Conservation (phyloP, 768 basidiomycete species). For the Boletus subcaerulescens region DNA sequence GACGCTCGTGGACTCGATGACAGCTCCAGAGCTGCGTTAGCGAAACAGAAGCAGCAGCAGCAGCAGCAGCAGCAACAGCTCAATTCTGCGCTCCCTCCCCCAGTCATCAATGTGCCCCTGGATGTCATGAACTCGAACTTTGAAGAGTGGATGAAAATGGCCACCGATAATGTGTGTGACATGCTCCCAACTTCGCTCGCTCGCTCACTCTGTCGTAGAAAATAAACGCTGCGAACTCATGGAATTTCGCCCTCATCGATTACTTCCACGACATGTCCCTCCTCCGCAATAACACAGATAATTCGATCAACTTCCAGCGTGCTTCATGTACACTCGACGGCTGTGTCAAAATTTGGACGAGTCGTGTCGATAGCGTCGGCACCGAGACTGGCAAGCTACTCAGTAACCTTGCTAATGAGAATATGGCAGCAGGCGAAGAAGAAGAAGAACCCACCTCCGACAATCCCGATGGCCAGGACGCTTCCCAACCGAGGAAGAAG, state of each 20-base stretch:
- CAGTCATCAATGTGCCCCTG: constrained; percentile 57
- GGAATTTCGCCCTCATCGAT: constrained; percentile 97
- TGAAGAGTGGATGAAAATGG: constrained; percentile 99
- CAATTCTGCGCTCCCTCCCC: constrained; percentile 56
- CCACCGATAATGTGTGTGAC: constrained; percentile 86
- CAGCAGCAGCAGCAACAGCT: constrained; percentile 55
- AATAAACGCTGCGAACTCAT: constrained; percentile 97
- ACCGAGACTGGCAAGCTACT: constrained; percentile 95
- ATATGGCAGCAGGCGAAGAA: constrained; percentile 53
- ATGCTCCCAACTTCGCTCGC: background rate
- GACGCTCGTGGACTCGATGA: constrained; percentile 45
- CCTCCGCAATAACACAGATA: constrained; percentile 87
- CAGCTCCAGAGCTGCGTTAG: constrained; percentile 41
- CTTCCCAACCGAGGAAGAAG: constrained; percentile 52
- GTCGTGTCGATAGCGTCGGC: constrained; percentile 93
- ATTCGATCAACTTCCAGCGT: constrained; percentile 98
- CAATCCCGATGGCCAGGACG: constrained; percentile 64
- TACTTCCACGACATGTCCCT: constrained; percentile 99
- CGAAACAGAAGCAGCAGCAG: constrained; percentile 55
- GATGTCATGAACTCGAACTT: constrained; percentile 92
- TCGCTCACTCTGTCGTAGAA: constrained; percentile 54
- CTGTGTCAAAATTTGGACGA: constrained; percentile 99
- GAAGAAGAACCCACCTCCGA: constrained; percentile 60
- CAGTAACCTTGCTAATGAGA: constrained; percentile 77
- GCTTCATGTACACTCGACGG: constrained; percentile 97